phyloP scores from a whole-genome alignment of 2,329 filamentous ascomycete genomes.

The Fonsecaea nubica region DNA sequence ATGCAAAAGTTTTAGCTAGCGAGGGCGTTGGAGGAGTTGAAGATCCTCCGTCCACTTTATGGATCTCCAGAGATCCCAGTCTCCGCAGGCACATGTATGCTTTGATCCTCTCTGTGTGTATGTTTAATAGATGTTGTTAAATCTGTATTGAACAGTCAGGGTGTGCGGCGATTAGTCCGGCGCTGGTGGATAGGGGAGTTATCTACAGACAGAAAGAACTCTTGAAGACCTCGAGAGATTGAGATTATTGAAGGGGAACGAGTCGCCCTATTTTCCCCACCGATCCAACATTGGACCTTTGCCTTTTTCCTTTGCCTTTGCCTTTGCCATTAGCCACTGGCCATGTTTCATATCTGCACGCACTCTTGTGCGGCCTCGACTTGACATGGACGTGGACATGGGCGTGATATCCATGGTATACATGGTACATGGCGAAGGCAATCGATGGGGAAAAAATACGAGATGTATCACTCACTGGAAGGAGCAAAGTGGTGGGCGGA shows the following conservation, averaged over 20 bases:
- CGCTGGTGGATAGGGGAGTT: not conserved
- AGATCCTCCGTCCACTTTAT: not conserved
- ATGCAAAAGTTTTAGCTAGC: conserved; percentile 14
- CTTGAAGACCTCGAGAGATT: not conserved
- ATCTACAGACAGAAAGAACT: not conserved
- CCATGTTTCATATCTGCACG: no score
- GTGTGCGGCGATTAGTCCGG: not conserved
- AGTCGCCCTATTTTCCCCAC: no score
- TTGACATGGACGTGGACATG: no score
- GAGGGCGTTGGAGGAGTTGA: conserved; percentile 27
- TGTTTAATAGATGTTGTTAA: not conserved
- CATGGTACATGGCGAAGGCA: no score
- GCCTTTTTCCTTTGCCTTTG: no score
- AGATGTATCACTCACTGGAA: no score
- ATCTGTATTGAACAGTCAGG: not conserved
- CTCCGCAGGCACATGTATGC: not conserved
- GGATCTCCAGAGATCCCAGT: not conserved
- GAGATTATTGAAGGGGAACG: not conserved
- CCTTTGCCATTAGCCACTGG: no score
- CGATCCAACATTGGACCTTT: no score
- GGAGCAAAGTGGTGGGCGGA: no score
- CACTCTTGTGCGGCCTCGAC: no score
- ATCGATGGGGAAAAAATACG: no score
- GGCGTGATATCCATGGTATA: no score
- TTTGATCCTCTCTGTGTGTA: not conserved